A percentile compares a stretch with the other conserved stretches of the same genome.
phyloP scores from a whole-genome alignment of 140 eudicot species.

The Senecio squalidus region DNA sequence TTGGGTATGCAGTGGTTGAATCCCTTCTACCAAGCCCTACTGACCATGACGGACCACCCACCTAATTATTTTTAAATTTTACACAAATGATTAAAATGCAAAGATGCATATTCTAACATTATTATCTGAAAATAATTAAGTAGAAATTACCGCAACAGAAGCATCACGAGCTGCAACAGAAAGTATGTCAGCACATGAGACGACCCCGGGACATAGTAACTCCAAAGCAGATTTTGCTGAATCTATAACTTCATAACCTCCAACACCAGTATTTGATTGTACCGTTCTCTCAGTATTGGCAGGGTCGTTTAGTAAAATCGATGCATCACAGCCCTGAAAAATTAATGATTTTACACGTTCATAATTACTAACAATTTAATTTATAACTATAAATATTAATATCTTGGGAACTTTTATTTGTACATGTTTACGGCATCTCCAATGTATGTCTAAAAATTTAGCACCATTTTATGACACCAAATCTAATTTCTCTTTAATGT shows the following conservation, averaged over 20 bases:
- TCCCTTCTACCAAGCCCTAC: slow-evolving; percentile 48
- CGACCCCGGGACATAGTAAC: slow-evolving; percentile 29
- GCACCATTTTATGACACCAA: no score
- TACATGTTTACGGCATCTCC: no score
- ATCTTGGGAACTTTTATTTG: background rate
- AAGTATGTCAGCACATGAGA: slow-evolving; percentile 41
- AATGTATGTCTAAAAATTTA: no score
- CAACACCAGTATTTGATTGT: slow-evolving; percentile 17
- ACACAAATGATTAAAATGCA: background rate
- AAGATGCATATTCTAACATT: background rate
- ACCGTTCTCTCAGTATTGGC: slow-evolving; percentile 21
- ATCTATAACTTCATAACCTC: slow-evolving; percentile 32
- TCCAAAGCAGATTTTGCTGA: slow-evolving; percentile 32
- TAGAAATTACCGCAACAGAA: slow-evolving; percentile 21
- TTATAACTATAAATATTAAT: no score
- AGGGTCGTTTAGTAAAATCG: slow-evolving; percentile 23
- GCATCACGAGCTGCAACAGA: slow-evolving; percentile 39
- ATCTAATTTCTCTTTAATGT: no score
- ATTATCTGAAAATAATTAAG: background rate
- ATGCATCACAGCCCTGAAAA: slow-evolving; percentile 35
- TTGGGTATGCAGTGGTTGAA: slow-evolving; percentile 26
- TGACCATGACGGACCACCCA: slow-evolving; percentile 53
- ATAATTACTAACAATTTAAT: background rate
- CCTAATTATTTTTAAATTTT: slow-evolving; percentile 11
- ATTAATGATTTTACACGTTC: background rate